These are phyloP conservation scores for Gliomastix tumulicola DNA, from an alignment of 2,329 filamentous ascomycete genomes.

Conservation along the genomic window DNA sequence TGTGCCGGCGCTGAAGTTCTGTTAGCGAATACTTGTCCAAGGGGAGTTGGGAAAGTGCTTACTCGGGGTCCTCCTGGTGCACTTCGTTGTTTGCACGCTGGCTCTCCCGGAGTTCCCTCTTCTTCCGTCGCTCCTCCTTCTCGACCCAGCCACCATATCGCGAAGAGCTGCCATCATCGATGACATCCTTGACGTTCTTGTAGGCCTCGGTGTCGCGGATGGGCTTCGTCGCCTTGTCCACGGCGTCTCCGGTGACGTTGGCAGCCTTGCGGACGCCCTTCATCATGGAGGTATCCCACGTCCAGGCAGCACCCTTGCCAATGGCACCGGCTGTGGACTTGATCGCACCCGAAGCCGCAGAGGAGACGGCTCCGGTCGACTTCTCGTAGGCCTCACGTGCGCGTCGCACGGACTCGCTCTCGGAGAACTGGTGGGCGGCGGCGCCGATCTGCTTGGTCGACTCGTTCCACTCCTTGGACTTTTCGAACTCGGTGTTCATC, in stretches of 20 bases:
- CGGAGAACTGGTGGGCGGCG: slow-evolving; percentile 82
- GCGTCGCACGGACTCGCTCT: slow-evolving; percentile 83
- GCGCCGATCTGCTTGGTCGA: slow-evolving; percentile 91
- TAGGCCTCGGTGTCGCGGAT: slow-evolving; percentile 92
- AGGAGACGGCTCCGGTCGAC: slow-evolving; percentile 75
- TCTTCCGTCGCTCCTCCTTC: slow-evolving; percentile 83
- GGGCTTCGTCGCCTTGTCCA: slow-evolving; percentile 93
- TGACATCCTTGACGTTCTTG: slow-evolving; percentile 90
- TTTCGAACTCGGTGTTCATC: slow-evolving; percentile 88
- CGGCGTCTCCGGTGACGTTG: slow-evolving; percentile 73
- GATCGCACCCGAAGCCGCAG: slow-evolving; percentile 70
- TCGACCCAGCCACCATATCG: slow-evolving; percentile 95
- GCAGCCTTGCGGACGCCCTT: slow-evolving; percentile 86
- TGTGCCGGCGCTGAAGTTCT: slow-evolving; percentile 68
- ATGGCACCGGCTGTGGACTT: slow-evolving; percentile 82
- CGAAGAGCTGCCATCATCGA: slow-evolving; percentile 94
- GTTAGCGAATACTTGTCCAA: too few relatives aligned
- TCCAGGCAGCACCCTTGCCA: slow-evolving; percentile 89
- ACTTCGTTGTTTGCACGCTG: slow-evolving; percentile 50
- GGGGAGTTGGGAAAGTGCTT: slow-evolving; percentile 30
- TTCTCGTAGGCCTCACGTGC: slow-evolving; percentile 83
- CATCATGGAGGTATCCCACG: slow-evolving; percentile 91
- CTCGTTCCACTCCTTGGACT: slow-evolving; percentile 98
- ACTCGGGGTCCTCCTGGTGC: slow-evolving; percentile 82
- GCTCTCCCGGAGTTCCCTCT: slow-evolving; percentile 67